These are phyloP conservation scores for Firmiana major DNA, from an alignment of 345 rosid species.

Conservation along the genomic window DNA sequence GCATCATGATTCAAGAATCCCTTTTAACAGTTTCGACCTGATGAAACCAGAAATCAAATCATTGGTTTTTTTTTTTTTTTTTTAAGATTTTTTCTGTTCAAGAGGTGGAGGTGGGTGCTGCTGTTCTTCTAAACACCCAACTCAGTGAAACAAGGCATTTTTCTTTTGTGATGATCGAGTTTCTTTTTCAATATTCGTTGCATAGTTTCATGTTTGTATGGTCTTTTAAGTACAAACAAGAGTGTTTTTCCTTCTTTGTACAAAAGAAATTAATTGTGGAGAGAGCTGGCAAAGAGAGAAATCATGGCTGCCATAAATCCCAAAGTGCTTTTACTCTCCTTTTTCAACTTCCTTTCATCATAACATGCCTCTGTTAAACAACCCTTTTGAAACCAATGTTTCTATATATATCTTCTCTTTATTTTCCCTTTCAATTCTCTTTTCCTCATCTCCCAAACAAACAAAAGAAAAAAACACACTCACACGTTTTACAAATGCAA, in stretches of 20 bases:
- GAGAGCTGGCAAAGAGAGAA: neutral
- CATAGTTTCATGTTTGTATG: slow-evolving; percentile 17
- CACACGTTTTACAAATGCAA: neutral
- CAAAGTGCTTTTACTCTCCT: slow-evolving; percentile 11
- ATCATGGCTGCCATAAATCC: neutral
- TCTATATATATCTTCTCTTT: neutral
- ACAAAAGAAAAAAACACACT: neutral
- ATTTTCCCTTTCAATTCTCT: neutral
- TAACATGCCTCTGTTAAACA: slow-evolving; percentile 5
- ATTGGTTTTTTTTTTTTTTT: too few relatives aligned
- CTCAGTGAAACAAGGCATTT: slow-evolving; percentile 8
- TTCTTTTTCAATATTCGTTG: neutral
- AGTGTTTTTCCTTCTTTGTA: slow-evolving; percentile 28
- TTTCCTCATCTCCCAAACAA: neutral
- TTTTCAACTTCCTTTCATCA: slow-evolving; percentile 17
- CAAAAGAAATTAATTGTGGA: neutral
- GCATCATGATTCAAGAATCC: neutral
- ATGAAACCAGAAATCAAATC: neutral
- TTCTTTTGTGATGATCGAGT: neutral
- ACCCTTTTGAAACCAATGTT: slow-evolving; percentile 7
- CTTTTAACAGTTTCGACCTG: neutral
- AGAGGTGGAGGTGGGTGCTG: slow-evolving; percentile 15
- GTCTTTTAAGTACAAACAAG: slow-evolving; percentile 27
- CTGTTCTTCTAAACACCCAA: slow-evolving; percentile 19
- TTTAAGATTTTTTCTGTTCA: neutral